Percentiles rank a stretch among this genome's conserved stretches.
phyloP scores from a whole-genome alignment of 1,139 yeast genomes.

The Scheffersomyces segobiensis region DNA sequence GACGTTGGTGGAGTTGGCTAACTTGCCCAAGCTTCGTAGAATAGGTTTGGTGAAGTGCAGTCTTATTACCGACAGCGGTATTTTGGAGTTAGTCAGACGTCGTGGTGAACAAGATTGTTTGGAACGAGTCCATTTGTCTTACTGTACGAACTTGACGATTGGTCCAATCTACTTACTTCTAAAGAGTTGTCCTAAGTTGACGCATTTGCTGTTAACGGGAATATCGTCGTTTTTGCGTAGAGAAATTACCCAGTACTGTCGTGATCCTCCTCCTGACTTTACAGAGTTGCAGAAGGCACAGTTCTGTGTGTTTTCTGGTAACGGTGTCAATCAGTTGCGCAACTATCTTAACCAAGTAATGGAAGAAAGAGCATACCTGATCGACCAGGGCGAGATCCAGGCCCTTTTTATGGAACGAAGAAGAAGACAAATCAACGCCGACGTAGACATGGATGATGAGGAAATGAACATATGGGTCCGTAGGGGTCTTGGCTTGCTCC shows the following conservation, averaged over 20 bases:
- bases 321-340: conserved; percentile 76
- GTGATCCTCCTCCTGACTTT: conserved; percentile 94
- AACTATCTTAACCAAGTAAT: conserved; percentile 53
- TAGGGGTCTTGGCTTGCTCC: conserved; percentile 35
- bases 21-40: conserved; percentile 78
- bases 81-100: conserved; percentile 71
- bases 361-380: conserved; percentile 43
- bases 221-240: conserved; percentile 82
- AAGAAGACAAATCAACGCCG: conserved; percentile 23
- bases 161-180: conserved; percentile 71
- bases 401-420: conserved; percentile 35
- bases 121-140: conserved; percentile 91
- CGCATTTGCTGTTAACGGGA: conserved; percentile 89
- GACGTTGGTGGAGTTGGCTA: conserved; percentile 75
- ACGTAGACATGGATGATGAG: conserved; percentile 15
- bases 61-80: conserved; percentile 84
- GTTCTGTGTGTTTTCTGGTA: conserved; percentile 93
- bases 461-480: conserved; percentile 15
- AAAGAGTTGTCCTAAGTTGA: conserved; percentile 79
- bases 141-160: conserved; percentile 79
- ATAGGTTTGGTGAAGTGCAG: conserved; percentile 93
- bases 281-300: conserved; percentile 82
- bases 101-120: conserved; percentile 73
- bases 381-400: conserved; percentile 42
- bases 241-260: conserved; percentile 84